Conservation (phyloP, 1,139 yeast genomes). For the Kurtzmaniella quercitrusa region DNA sequence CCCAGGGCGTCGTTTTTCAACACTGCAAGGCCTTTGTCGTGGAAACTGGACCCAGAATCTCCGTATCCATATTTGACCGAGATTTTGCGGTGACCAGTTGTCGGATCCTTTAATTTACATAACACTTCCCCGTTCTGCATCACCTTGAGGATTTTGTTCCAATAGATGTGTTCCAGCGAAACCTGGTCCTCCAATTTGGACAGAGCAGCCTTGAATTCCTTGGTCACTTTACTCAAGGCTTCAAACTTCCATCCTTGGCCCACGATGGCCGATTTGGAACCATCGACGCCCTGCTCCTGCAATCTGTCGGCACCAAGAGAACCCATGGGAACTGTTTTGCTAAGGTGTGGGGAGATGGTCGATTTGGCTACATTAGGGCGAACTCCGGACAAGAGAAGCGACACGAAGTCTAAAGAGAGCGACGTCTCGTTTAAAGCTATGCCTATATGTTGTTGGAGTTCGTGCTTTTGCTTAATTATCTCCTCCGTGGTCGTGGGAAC, state of each 20-base stretch:
- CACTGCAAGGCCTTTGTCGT: conserved; percentile 72
- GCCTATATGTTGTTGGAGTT: conserved; percentile 52
- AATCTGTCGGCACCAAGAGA: conserved; percentile 70
- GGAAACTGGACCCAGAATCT: conserved; percentile 79
- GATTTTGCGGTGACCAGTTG: conserved; percentile 43
- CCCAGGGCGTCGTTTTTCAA: conserved; percentile 42
- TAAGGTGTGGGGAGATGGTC: conserved; percentile 85
- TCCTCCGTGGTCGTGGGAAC: conserved; percentile 31
- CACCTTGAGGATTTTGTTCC: conserved; percentile 58
- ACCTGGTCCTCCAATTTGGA: conserved; percentile 51
- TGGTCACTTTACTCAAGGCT: conserved; percentile 55
- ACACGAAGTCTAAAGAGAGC: conserved; percentile 79
- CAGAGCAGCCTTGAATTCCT: conserved; percentile 49
- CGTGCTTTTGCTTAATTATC: conserved; percentile 53
- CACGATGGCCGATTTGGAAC: conserved; percentile 34
- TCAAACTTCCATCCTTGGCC: conserved; percentile 88
- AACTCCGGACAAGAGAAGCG: conserved; percentile 73
- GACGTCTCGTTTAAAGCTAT: conserved; percentile 87
- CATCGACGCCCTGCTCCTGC: conserved; percentile 12
- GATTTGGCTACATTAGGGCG: conserved; percentile 82
- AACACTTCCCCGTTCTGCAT: conserved; percentile 63
- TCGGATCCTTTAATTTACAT: conserved; percentile 60
- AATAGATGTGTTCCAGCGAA: conserved; percentile 62
- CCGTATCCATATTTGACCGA: conserved; percentile 89
- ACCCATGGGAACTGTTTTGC: conserved; percentile 73